Evolutionary conservation across 179 eudicot genomes (phyloP), one percentile per base, ranked within the genome.

Genomic region (Silene coronaria): DNA sequence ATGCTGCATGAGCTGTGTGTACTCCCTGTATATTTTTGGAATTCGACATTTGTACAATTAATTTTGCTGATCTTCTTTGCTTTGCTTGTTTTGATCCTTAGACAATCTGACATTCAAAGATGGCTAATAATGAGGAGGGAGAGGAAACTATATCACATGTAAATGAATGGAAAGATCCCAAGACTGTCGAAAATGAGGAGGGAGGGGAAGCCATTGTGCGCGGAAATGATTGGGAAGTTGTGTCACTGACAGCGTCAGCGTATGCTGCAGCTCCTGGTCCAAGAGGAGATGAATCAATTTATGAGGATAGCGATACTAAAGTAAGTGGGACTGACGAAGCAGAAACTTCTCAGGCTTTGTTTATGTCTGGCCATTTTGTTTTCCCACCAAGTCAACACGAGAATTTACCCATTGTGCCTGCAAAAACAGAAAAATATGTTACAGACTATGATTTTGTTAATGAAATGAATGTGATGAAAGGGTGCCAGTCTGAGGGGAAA

Each of bases 211-310:
- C 48, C 8, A 42, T 42, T 10, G 84, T 86, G n/a, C 93, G 86
- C 46, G 96, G 88, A 81, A 86, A 84, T 83, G 98, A 91, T 69
- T 94, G 97, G 98, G 98, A 92, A 86, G 92, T 91, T 77, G 96
- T 94, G 76, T 83, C 97, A 59, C 86, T 92, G 75, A 90, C 97
- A 11, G 92, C 97, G 75, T 94, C 98, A 66, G 77, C 98, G 32
- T 92, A 94, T 80, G 94, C 89, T 68, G 94, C 97, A 74, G 88
- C 94, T 68, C 95, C 98, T 86, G 88, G 92, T 77, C 90, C 89
- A 8, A 72, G 77, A 46, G 86, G 82, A 67, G 80, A 74, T 70
- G 89, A 84, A 55, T 75, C 85, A 28, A 81, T 78, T 78, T 80
- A 82, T 9, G 84, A 79, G 76, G 86, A 85, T 36, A 77, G 67